Percentiles rank a stretch among this genome's conserved stretches.
These are phyloP conservation scores for Kwoniella dendrophila DNA, from an alignment of 768 basidiomycete species.

Conservation along the genomic window DNA sequence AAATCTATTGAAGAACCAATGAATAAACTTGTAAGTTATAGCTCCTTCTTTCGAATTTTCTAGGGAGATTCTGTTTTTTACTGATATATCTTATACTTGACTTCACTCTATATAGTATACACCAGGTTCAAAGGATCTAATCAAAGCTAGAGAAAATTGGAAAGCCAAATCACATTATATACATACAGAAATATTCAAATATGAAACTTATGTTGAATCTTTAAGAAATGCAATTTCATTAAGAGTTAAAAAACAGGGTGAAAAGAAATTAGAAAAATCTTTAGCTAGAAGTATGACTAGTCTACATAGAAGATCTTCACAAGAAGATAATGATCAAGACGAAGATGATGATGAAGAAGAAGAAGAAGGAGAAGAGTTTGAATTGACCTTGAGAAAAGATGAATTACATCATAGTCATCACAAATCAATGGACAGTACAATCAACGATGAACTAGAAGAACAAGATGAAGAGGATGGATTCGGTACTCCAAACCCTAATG, in stretches of 20 bases:
- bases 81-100: too few relatives aligned
- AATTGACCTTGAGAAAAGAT: not conserved
- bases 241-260: constrained; percentile 84
- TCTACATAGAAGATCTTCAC: constrained; percentile 3
- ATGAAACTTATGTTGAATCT: constrained; percentile 90
- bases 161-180: constrained; percentile 87
- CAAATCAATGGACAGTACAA: not conserved
- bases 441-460: not conserved
- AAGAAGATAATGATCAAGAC: not conserved
- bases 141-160: constrained; percentile 86
- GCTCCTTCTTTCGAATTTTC: too few relatives aligned
- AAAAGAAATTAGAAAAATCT: constrained; percentile 71
- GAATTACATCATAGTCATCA: not conserved
- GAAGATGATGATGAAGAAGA: constrained; percentile 6
- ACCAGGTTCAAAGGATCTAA: constrained; percentile 69
- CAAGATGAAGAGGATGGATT: constrained; percentile 2
- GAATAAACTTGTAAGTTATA: constrained; percentile 68
- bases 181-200: constrained; percentile 90
- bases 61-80: too few relatives aligned
- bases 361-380: constrained; percentile 4
- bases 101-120: constrained; percentile 67
- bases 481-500: not conserved
- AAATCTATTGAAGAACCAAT: constrained; percentile 82
- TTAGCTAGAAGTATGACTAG: constrained; percentile 29
- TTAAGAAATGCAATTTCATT: constrained; percentile 79